These are phyloP conservation scores for Periconia macrospinosa DNA, from an alignment of 2,329 filamentous ascomycete species.

Conservation along the genomic window DNA sequence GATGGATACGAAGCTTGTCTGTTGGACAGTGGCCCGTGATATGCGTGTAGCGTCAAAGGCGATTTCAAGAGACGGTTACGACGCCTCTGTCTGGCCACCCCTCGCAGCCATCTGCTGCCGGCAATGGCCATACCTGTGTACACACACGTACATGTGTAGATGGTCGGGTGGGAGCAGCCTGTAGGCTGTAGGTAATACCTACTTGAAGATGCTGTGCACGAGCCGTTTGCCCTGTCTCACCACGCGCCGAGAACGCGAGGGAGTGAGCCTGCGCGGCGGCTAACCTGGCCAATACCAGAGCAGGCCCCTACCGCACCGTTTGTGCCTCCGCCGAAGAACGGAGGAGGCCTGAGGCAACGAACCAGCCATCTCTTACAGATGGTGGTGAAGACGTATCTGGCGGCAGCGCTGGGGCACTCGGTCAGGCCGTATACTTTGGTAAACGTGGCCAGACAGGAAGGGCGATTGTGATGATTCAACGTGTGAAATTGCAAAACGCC, in stretches of 20 bases:
- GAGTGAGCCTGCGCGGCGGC: slow-evolving; percentile 15
- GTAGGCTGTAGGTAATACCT: not conserved
- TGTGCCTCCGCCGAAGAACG: slow-evolving; percentile 22
- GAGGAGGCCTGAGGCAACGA: slow-evolving; percentile 36
- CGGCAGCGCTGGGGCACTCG: no score
- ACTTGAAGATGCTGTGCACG: not conserved
- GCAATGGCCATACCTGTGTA: slow-evolving; percentile 22
- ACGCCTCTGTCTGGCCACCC: slow-evolving; percentile 4
- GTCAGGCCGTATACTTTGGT: no score
- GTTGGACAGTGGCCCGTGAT: slow-evolving; percentile 7
- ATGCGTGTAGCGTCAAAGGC: slow-evolving; percentile 13
- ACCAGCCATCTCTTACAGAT: not conserved
- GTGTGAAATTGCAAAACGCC: not conserved
- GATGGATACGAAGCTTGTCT: slow-evolving; percentile 17
- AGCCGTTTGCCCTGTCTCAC: not conserved
- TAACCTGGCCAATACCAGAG: not conserved
- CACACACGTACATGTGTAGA: not conserved
- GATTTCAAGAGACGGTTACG: no score
- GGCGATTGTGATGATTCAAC: no score
- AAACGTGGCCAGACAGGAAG: no score
- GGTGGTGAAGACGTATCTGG: not conserved
- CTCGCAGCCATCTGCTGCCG: slow-evolving; percentile 24
- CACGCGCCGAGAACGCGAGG: slow-evolving; percentile 1
- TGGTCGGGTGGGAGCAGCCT: not conserved
- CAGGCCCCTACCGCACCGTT: not conserved